Conservation (phyloP, 2,329 filamentous ascomycete species). For the Penicillium sp. region DNA sequence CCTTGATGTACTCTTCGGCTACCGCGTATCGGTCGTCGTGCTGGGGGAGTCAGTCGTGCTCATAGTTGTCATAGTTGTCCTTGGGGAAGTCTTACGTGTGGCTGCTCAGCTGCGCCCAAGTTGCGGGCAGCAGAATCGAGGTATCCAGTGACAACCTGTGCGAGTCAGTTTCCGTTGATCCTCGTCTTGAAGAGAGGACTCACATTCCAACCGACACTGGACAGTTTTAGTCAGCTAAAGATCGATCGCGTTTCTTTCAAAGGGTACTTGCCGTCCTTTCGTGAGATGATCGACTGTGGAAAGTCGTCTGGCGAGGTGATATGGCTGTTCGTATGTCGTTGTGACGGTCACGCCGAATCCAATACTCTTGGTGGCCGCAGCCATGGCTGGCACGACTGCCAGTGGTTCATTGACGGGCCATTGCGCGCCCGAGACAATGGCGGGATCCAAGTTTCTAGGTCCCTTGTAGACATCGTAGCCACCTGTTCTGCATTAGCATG, state of each 20-base stretch:
- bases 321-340: conserved; percentile 65
- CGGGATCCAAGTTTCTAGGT: conserved; percentile 54
- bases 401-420: conserved; percentile 68
- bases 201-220: conserved; percentile 54
- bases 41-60: conserved; percentile 20
- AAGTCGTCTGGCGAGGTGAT: conserved; percentile 60
- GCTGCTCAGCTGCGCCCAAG: conserved; percentile 54
- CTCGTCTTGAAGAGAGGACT: conserved; percentile 11
- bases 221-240: background rate
- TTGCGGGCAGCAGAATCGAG: conserved; percentile 63
- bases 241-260: background rate
- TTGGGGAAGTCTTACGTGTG: conserved; percentile 26
- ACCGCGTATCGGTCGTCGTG: conserved; percentile 63
- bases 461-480: conserved; percentile 67
- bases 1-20: conserved; percentile 60
- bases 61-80: too few relatives aligned
- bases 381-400: conserved; percentile 60
- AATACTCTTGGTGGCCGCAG: conserved; percentile 61
- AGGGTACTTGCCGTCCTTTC: conserved; percentile 49
- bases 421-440: conserved; percentile 59
- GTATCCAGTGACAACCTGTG: conserved; percentile 61
- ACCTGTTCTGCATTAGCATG: conserved; percentile 33
- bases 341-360: conserved; percentile 64
- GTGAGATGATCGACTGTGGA: conserved; percentile 64
- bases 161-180: background rate